Base-by-base conservation (phyloP, 495 filamentous ascomycete species). In the Penicillium waksmanii region DNA sequence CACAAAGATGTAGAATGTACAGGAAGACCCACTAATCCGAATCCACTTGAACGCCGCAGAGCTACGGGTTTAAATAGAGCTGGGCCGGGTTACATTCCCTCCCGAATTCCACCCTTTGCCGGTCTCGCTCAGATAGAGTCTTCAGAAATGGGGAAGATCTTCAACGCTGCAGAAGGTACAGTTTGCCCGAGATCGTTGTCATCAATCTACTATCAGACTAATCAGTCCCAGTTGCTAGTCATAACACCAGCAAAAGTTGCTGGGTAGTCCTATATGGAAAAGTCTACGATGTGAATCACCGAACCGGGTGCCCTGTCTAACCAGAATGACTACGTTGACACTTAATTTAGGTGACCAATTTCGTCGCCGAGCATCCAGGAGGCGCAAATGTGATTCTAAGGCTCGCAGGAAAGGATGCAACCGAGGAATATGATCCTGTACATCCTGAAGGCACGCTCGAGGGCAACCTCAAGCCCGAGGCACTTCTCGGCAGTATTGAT, bases 361-460 rank as follows among this genome's bases (percentile, higher is more conserved):
- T 97, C 73, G 80, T 97, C 17, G 79, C 87, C 23, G 79, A 80
- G 21, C 94, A 97, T 69, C 94, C 94, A 12, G 94, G 92, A 53
- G 94, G 94, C 57, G 81, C 89, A 53, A 93, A 89, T 65, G 87
- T 92, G 56, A 96, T 98, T 58, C 79, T 96, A 8, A 86, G 90
- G 66, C 86, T 96, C 21, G 89, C 92, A 4, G 93, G 94, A 42
- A 82, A 82, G 56, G 92, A 98, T 77, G 94, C 93, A 46, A 97
- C 94, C 6, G 87, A 91, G 57, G 92, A 96, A 73, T 98, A 90
- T 73, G 93, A 97, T 66, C 92, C 93, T 23, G 87, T 96, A 55
- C 92, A 96, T 63, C 93, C 94, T 17, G 87, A 89, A 1, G 92
- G 91, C n/a, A 93, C 83, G 2, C 78, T 97, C 18, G 91, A 96